These are phyloP conservation scores for Botrytis hyacinthi DNA, from an alignment of 2,329 filamentous ascomycete species.

Conservation along the genomic window DNA sequence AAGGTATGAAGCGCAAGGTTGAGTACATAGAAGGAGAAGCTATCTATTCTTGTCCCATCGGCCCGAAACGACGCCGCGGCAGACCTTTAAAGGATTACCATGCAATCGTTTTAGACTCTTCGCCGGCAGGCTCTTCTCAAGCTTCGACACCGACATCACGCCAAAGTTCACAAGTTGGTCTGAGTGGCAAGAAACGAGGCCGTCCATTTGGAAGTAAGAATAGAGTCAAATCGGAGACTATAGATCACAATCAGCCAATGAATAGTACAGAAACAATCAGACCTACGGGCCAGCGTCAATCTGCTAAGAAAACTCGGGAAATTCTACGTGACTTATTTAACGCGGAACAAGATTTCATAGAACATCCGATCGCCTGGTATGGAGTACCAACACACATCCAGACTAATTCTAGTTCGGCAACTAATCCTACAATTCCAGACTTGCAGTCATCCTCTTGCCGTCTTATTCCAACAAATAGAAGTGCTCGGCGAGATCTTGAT, in stretches of 20 bases:
- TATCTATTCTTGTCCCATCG: background rate
- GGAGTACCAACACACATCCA: background rate
- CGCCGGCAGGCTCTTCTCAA: background rate
- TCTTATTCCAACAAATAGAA: no score
- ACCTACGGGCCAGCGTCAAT: background rate
- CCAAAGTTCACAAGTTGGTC: background rate
- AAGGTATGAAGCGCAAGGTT: background rate
- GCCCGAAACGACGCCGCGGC: constrained; percentile 4
- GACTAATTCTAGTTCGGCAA: no score
- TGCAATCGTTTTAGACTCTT: background rate
- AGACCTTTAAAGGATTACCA: background rate
- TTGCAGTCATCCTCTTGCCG: background rate
- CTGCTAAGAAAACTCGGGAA: background rate
- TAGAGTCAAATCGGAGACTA: background rate
- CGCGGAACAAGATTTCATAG: background rate
- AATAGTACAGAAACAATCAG: background rate
- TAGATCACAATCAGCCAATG: background rate
- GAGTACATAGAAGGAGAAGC: background rate
- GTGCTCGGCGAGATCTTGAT: background rate
- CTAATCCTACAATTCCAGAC: background rate
- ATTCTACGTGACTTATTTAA: background rate
- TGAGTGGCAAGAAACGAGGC: background rate
- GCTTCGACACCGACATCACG: background rate
- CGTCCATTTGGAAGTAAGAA: background rate
- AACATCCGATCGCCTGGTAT: background rate